These are phyloP conservation scores for Calocera viscosa DNA, from an alignment of 768 basidiomycete species.

Conservation along the genomic window DNA sequence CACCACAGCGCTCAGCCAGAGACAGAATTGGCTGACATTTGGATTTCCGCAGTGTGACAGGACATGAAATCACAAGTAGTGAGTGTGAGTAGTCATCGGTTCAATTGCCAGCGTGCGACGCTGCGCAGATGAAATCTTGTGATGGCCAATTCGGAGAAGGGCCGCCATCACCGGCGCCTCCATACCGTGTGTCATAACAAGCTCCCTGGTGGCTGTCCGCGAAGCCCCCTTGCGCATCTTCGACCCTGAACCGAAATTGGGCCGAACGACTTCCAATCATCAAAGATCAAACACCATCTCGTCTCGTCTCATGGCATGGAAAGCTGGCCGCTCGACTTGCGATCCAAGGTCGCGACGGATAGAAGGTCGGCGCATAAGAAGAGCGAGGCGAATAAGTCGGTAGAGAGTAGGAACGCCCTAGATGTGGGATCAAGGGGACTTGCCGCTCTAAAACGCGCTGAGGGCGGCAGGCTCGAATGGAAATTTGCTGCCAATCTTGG, in stretches of 20 bases:
- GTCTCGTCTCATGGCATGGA: conserved; percentile 6
- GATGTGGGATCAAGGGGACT: neutral
- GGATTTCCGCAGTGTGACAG: too few species aligned
- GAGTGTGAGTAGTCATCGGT: too few species aligned
- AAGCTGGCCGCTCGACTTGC: conserved; percentile 1
- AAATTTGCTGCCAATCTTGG: neutral
- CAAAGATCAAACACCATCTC: neutral
- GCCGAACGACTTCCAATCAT: neutral
- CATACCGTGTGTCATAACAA: neutral
- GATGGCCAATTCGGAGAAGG: too few species aligned
- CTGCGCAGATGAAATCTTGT: too few species aligned
- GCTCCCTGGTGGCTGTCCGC: neutral
- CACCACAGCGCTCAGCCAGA: too few species aligned
- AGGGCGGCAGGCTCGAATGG: neutral
- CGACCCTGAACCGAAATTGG: neutral
- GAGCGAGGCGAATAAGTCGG: neutral
- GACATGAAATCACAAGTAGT: too few species aligned
- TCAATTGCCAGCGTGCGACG: too few species aligned
- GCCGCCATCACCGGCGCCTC: too few species aligned
- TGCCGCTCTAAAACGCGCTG: neutral
- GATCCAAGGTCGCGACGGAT: neutral
- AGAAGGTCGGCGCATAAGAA: neutral
- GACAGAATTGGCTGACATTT: too few species aligned
- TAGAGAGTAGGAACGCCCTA: conserved; percentile 1
- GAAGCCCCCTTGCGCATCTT: neutral